Percentiles rank a stretch among this genome's conserved stretches.
phyloP scores from a whole-genome alignment of 2,329 filamentous ascomycete species.

The Clathrospora elynae region DNA sequence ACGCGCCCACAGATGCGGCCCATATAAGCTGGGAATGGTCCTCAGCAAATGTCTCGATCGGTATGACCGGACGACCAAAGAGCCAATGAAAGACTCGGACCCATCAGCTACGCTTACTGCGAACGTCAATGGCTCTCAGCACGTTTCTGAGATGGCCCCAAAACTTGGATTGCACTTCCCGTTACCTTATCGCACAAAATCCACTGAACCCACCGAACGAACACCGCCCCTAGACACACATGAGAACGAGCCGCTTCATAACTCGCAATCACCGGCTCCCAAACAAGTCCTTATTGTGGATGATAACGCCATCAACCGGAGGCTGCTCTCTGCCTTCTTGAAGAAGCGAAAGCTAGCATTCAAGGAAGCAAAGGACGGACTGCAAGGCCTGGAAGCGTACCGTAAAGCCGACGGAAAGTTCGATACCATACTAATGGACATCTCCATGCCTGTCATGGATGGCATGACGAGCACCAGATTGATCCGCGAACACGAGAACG shows the following conservation, averaged over 20 bases:
- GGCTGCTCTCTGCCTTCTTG: conserved; percentile 34
- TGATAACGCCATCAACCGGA: conserved; percentile 45
- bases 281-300: conserved; percentile 40
- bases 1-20: conserved; percentile 26
- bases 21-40: conserved; percentile 30
- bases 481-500: conserved; percentile 32
- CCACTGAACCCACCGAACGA: neutral
- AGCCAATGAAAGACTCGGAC: neutral
- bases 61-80: conserved; percentile 15
- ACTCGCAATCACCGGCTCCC: neutral
- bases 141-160: neutral
- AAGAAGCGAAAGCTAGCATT: conserved; percentile 27
- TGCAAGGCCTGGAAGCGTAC: conserved; percentile 30
- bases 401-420: conserved; percentile 16
- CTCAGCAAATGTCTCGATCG: conserved; percentile 28
- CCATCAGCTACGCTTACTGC: conserved; percentile 18
- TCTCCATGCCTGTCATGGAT: conserved; percentile 43
- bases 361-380: conserved; percentile 33
- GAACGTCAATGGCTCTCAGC: neutral
- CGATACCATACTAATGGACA: conserved; percentile 39
- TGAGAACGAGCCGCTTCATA: neutral
- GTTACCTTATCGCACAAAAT: conserved; percentile 1
- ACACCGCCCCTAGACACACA: neutral
- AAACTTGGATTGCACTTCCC: conserved; percentile 1
- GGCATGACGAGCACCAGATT: conserved; percentile 34